Percentiles rank a stretch among this genome's conserved stretches.
phyloP scores from a whole-genome alignment of 108 stramenopile genomes.

The Craspedostauros australis region DNA sequence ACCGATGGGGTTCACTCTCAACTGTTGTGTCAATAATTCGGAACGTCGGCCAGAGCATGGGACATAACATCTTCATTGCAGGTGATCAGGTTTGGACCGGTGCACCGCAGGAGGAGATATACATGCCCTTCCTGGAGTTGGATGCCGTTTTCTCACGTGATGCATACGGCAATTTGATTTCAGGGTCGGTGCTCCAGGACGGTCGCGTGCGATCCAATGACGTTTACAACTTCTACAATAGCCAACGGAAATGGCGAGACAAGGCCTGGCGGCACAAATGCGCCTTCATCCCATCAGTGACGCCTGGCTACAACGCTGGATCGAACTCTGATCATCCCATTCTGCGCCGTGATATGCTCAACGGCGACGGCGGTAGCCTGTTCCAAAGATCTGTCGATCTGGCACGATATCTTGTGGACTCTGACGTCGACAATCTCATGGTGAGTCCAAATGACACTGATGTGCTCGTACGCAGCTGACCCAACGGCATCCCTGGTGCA shows the following conservation, averaged over 20 bases:
- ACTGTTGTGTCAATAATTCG: constrained; percentile 2
- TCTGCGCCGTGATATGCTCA: too few relatives aligned
- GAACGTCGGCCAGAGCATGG: neutral
- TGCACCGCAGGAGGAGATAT: neutral
- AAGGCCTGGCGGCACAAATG: constrained; percentile 2
- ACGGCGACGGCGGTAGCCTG: too few relatives aligned
- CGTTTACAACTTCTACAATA: too few relatives aligned
- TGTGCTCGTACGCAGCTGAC: too few relatives aligned
- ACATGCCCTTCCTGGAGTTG: constrained; percentile 4
- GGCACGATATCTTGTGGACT: too few relatives aligned
- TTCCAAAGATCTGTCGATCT: too few relatives aligned
- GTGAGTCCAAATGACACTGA: too few relatives aligned
- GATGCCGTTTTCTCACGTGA: constrained; percentile 13
- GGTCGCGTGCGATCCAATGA: too few relatives aligned
- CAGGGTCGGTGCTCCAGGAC: too few relatives aligned
- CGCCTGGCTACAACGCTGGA: constrained; percentile 26
- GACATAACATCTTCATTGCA: constrained; percentile 12
- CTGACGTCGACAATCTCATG: too few relatives aligned
- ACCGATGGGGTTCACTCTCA: constrained; percentile 7
- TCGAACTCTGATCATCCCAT: too few relatives aligned
- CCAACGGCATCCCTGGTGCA: too few relatives aligned
- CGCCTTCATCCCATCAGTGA: constrained; percentile 21
- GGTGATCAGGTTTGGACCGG: constrained; percentile 20
- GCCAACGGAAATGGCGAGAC: constrained; percentile 8
- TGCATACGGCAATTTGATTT: constrained; percentile 24